Evolutionary conservation across 768 basidiomycete species (phyloP), one percentile per base, ranked within the genome.

Genomic region (Lactarius akahatsu): DNA sequence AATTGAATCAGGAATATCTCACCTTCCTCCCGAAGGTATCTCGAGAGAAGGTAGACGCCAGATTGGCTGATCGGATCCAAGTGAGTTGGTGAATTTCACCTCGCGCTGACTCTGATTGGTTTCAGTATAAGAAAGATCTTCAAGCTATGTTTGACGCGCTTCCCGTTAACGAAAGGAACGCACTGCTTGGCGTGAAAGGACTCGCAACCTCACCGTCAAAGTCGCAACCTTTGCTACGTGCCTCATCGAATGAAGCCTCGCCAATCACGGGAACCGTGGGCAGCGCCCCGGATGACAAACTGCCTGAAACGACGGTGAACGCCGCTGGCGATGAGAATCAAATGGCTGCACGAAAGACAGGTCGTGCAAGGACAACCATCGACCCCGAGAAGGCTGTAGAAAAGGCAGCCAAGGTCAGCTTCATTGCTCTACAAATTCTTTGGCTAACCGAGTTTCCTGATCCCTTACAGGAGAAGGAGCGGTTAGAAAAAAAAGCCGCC

Each of bases 21-120:
- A 80, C 84, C 63, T 89, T 88, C 84, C 74, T 94, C 38, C 90
- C 91, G 0, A 87, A 85, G 73, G 85, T 83, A 72, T 81, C 82
- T 15, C 78, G 79, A 68, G 86, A 89, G 68, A 91, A 84, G 72
- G 85, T 83, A 0, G 84, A 88, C 59, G 75, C 73, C 10, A 82
- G 94, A 71, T 76, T 81, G 10, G 78, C 80, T 28, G 93, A 95
- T 70, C 82, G 94, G 65, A 69, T 80, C 20, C 85, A 87, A 80
- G 92, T 88, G 59, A 57, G 83, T 66, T 72, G 38, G 43, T 11
- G 34, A 30, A 28, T 23, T 23, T 6, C 28, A 55, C 26, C 32
- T 26, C 11, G n/a, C 41, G 36, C 6, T 9, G 32, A 34, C 15
- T 66, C 47, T 54, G 30, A 30, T 38, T 54, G 50, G 50, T n/a